Conservation (phyloP, 805 yeast genomes). For the Teunomyces panamensis region DNA sequence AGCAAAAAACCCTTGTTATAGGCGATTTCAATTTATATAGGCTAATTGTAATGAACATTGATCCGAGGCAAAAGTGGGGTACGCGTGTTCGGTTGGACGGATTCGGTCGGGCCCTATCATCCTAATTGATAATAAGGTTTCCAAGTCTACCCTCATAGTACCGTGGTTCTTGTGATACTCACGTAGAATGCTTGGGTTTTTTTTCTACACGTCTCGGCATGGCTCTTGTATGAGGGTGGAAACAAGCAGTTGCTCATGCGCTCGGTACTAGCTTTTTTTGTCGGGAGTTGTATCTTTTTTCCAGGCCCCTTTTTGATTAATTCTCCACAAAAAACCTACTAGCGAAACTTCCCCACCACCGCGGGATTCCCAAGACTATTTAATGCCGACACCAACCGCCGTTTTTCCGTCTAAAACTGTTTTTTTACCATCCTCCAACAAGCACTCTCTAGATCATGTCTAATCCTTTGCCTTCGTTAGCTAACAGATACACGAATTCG, state of each 20-base stretch:
- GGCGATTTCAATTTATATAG: background rate
- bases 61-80: constrained; percentile 3
- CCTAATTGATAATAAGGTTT: no score
- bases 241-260: no score
- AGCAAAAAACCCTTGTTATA: constrained; percentile 1
- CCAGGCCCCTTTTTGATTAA: no score
- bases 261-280: no score
- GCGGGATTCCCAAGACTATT: background rate
- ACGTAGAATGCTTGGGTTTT: no score
- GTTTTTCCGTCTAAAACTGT: background rate
- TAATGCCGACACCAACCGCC: background rate
- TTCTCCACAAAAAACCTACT: no score
- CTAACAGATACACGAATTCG: background rate
- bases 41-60: background rate
- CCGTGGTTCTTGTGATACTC: no score
- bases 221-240: no score
- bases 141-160: no score
- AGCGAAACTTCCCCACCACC: background rate
- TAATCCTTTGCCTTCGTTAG: constrained; percentile 4
- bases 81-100: constrained; percentile 2
- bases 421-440: background rate
- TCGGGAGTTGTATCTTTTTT: no score
- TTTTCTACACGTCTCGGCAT: no score
- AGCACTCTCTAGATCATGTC: background rate
- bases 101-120: no score